Conservation (phyloP, 805 yeast genomes). For the Cyberlindnera maritima region DNA sequence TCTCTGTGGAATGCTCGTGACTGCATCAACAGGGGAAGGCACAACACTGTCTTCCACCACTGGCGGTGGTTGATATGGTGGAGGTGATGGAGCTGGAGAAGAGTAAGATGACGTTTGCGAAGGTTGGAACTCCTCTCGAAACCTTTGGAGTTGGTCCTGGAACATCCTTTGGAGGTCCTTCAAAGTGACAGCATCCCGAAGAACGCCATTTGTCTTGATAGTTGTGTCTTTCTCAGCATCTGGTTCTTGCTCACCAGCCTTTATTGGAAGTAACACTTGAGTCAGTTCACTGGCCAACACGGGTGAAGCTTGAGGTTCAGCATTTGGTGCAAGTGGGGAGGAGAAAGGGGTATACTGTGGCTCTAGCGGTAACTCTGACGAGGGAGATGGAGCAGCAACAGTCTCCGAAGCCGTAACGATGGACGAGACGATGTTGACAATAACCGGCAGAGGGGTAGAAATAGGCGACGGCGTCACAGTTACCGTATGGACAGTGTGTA, state of each 20-base stretch:
- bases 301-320: too few relatives aligned
- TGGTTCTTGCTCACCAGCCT: not conserved
- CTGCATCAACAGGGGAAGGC: not conserved
- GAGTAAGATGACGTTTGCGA: not conserved
- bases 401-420: not conserved
- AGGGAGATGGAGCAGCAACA: not conserved
- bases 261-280: not conserved
- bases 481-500: slow-evolving; percentile 7
- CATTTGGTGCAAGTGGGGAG: too few relatives aligned
- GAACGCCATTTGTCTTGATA: not conserved
- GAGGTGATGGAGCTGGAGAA: not conserved
- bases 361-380: not conserved
- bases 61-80: too few relatives aligned
- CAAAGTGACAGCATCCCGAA: not conserved
- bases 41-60: too few relatives aligned
- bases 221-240: not conserved
- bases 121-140: slow-evolving; percentile 6
- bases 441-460: not conserved
- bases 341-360: too few relatives aligned
- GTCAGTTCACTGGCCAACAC: too few relatives aligned
- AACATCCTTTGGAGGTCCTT: slow-evolving; percentile 8
- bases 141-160: slow-evolving; percentile 10
- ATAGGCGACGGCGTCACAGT: slow-evolving; percentile 2
- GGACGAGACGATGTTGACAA: not conserved
- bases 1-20: not conserved